Percentiles rank a stretch among this genome's conserved stretches.
These are phyloP conservation scores for Cutaneotrichosporon dermatis DNA, from an alignment of 1,284 basidiomycete species.

Conservation along the genomic window DNA sequence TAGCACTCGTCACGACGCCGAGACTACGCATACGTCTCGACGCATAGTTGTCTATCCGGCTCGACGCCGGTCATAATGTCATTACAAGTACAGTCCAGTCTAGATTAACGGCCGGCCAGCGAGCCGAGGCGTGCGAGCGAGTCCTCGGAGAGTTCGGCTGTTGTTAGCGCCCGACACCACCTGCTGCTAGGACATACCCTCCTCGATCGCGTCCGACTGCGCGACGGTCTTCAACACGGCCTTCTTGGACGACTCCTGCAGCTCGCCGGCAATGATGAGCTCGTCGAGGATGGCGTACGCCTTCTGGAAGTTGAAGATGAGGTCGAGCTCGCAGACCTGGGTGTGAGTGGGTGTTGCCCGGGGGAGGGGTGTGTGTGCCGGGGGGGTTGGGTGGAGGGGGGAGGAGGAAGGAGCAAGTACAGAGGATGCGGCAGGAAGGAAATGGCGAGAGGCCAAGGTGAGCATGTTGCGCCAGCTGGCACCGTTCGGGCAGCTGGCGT, in stretches of 20 bases:
- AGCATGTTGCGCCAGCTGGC: no score
- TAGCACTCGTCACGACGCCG: no score
- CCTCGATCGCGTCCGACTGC: conserved; percentile 52
- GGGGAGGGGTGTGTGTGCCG: no score
- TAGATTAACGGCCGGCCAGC: conserved; percentile 15
- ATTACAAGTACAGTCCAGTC: conserved; percentile 3
- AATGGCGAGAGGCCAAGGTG: no score
- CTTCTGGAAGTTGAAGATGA: conserved; percentile 99
- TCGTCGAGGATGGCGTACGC: conserved; percentile 98
- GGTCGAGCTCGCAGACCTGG: conserved; percentile 91
- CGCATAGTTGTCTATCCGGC: no score
- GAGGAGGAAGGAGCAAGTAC: no score
- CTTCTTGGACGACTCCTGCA: conserved; percentile 99
- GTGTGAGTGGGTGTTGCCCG: no score
- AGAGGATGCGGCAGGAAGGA: no score
- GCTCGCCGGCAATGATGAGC: conserved; percentile 93
- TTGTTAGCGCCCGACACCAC: background rate
- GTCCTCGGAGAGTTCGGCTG: conserved; percentile 46
- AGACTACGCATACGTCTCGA: no score
- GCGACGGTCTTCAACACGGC: conserved; percentile 78
- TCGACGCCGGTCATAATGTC: background rate
- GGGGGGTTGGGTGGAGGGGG: no score
- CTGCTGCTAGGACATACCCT: conserved; percentile 44
- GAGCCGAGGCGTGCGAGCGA: conserved; percentile 45
- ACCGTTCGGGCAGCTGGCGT: no score